Evolutionary conservation across 371 early-diverging fungal genomes (phyloP), one percentile per base, ranked within the genome.

Genomic region (Syncephalis plumigaleata): DNA sequence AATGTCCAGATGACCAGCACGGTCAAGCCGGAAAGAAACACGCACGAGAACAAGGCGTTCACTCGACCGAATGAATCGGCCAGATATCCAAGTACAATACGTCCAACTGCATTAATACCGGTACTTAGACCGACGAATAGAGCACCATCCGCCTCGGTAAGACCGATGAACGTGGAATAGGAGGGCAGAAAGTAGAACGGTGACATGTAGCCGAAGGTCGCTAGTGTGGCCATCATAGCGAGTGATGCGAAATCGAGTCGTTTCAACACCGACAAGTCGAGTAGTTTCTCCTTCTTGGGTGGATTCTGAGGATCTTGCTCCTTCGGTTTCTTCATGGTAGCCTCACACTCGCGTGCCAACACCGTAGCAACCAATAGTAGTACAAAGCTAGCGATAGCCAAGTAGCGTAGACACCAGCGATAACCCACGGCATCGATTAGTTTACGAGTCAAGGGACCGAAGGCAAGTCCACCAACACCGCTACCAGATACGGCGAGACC

Each of bases 401-500:
- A 53, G 4, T 75, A 63, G 5, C 84, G 70, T 39, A 84, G 55
- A 1, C 84, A 65, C 74, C 75, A 79, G 13, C 60, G 60, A 36
- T 66, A 55, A 0, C 81, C 84, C 2, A 78, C 51, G 3, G 49
- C 57, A 23, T 61, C 56, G 42, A 84, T 68, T 7, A 84, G 52
- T 22, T 50, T 47, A 31, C 71, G 74, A 51, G 79, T 63, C 3
- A 86, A 53, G 18, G 80, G 78, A 0, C 79, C 70, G 53, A 85
- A 58, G 16, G 76, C 65, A 2, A 86, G 64, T 0, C 87, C 87
- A 22, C 87, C 89, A 24, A 85, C 54, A 3, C 89, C 89, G 7
- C 75, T 70, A 3, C 90, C 90, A 49, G 81, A 66, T 25, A 77
- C 71, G 36, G 79, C 75, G 1, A 88, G 55, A 4, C 87, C 89